These are phyloP conservation scores for Metarhizium robertsii DNA, from an alignment of 2,329 filamentous ascomycete genomes.

Conservation along the genomic window DNA sequence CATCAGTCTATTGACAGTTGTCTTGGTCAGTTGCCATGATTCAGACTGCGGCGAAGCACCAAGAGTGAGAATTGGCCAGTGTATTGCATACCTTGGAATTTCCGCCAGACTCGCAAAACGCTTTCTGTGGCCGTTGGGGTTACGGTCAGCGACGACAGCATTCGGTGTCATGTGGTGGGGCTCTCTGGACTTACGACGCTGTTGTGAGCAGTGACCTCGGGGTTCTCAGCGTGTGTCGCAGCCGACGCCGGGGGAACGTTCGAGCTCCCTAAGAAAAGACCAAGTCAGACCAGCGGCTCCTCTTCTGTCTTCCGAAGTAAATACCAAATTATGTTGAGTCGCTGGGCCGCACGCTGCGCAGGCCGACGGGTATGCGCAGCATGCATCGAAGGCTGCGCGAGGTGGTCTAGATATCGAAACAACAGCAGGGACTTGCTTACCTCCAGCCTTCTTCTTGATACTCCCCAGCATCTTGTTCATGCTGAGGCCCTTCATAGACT, in stretches of 20 bases:
- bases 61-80: not conserved
- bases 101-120: conserved; percentile 70
- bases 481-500: conserved; percentile 42
- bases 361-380: not conserved
- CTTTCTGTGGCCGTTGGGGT: conserved; percentile 42
- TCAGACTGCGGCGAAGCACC: not conserved
- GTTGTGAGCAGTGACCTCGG: conserved; percentile 55
- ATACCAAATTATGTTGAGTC: not conserved
- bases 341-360: not conserved
- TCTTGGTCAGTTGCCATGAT: not conserved
- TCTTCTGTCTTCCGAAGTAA: not conserved
- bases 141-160: conserved; percentile 11
- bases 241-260: conserved; percentile 12
- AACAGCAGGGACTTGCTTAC: conserved; percentile 9
- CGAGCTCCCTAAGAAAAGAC: not conserved
- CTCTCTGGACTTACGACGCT: conserved; percentile 48
- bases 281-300: not conserved
- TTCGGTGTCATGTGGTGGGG: not conserved
- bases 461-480: conserved; percentile 48
- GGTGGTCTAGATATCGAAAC: not conserved
- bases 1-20: conserved; percentile 53
- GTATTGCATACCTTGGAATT: conserved; percentile 41
- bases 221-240: conserved; percentile 41
- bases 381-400: not conserved
- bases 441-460: conserved; percentile 38